These are phyloP conservation scores for Theobroma grandiflorum DNA, from an alignment of 441 rosid species.

Conservation along the genomic window DNA sequence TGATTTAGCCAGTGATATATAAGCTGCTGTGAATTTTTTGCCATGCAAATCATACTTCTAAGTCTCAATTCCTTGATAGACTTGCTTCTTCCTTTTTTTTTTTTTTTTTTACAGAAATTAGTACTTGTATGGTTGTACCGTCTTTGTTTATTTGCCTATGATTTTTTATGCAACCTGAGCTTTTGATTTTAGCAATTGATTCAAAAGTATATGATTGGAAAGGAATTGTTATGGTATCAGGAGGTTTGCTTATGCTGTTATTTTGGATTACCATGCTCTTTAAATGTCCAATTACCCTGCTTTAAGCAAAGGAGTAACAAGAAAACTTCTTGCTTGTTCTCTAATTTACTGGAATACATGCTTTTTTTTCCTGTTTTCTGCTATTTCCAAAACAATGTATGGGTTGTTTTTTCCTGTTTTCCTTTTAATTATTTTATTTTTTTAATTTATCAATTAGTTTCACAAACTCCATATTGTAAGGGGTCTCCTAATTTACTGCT, in stretches of 20 bases:
- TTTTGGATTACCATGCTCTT: background rate
- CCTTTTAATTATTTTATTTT: background rate
- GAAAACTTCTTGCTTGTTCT: background rate
- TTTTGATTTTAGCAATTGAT: no score
- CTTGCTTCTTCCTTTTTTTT: background rate
- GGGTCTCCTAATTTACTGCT: constrained; percentile 17
- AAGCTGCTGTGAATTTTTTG: background rate
- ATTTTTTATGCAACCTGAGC: background rate
- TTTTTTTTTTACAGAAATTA: background rate
- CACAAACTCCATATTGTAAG: background rate
- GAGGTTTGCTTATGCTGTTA: constrained; percentile 8
- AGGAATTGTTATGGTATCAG: background rate
- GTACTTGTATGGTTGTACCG: background rate
- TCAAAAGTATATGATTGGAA: background rate
- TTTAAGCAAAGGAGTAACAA: background rate
- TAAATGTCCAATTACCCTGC: background rate
- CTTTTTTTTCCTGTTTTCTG: background rate
- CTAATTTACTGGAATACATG: constrained; percentile 7
- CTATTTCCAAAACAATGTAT: background rate
- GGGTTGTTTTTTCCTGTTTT: constrained; percentile 1
- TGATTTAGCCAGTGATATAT: background rate
- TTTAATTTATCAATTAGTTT: constrained; percentile 7
- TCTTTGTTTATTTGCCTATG: background rate
- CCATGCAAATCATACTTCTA: background rate
- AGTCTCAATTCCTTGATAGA: background rate